A percentile compares a stretch with the other conserved stretches of the same genome.
These are phyloP conservation scores for Aspergillus heteromorphus DNA, from an alignment of 495 filamentous ascomycete species.

Conservation along the genomic window DNA sequence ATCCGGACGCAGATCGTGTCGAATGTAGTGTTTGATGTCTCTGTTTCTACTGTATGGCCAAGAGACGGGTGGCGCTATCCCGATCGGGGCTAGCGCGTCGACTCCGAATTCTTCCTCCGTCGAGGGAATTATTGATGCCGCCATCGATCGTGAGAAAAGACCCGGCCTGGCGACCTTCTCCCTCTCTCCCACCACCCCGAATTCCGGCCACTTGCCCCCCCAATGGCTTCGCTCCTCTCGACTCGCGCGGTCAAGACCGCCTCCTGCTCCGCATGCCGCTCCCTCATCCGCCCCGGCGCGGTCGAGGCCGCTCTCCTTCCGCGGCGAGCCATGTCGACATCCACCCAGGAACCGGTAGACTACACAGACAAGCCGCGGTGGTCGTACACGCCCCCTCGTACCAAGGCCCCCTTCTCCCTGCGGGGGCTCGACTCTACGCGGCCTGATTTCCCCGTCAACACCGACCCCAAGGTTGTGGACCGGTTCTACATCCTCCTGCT, in stretches of 20 bases:
- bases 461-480: conserved; percentile 66
- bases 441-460: conserved; percentile 61
- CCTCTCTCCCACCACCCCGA: conserved; percentile 18
- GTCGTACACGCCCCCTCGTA: conserved; percentile 70
- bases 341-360: conserved; percentile 24
- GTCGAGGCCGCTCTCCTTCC: conserved; percentile 12
- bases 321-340: conserved; percentile 17
- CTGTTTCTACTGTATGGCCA: neutral
- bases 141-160: conserved; percentile 18
- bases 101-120: conserved; percentile 24
- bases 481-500: conserved; percentile 66
- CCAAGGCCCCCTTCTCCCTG: conserved; percentile 66
- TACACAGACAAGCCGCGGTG: conserved; percentile 61
- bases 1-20: too few species aligned
- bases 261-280: conserved; percentile 29
- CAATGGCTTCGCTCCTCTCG: conserved; percentile 37
- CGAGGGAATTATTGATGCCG: conserved; percentile 13
- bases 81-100: conserved; percentile 16
- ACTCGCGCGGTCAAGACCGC: conserved; percentile 31
- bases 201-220: conserved; percentile 8
- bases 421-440: conserved; percentile 41
- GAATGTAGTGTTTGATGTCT: too few species aligned
- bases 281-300: conserved; percentile 16
- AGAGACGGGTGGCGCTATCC: conserved; percentile 7
- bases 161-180: conserved; percentile 29